phyloP scores from a whole-genome alignment of 352 stramenopile genomes.

The Phytophthora idaei region DNA sequence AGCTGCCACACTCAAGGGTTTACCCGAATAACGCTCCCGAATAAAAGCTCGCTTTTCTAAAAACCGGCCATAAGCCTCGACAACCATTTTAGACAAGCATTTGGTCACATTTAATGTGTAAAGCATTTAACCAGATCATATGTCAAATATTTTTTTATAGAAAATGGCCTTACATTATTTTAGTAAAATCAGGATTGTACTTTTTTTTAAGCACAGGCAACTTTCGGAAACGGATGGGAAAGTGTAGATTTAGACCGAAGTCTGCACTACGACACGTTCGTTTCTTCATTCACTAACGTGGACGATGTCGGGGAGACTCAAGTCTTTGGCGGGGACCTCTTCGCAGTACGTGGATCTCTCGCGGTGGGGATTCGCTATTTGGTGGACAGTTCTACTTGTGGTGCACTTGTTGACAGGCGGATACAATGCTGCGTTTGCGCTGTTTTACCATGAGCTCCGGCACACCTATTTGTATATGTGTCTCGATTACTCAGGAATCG shows the following conservation, averaged over 20 bases:
- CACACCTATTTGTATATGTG: constrained; percentile 21
- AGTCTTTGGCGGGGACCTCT: neutral
- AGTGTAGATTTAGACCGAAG: no score
- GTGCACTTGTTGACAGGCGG: constrained; percentile 18
- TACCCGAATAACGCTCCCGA: no score
- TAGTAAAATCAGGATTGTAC: no score
- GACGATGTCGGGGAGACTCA: neutral
- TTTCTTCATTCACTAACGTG: neutral
- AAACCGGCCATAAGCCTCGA: no score
- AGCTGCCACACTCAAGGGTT: neutral
- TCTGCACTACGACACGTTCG: neutral
- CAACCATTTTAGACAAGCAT: no score
- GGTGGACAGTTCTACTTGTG: constrained; percentile 17
- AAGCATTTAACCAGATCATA: no score
- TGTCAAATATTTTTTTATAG: no score
- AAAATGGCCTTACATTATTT: no score
- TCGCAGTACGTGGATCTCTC: constrained; percentile 21
- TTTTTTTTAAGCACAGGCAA: no score
- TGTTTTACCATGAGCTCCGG: constrained; percentile 31
- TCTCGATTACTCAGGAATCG: constrained; percentile 33
- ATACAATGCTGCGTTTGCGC: constrained; percentile 20
- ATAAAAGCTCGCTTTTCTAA: no score
- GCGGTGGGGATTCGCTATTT: constrained; percentile 5
- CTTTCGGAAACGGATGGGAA: neutral
- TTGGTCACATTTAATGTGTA: no score